Conservation (phyloP, 352 stramenopile species). For the Pythium periplocum region DNA sequence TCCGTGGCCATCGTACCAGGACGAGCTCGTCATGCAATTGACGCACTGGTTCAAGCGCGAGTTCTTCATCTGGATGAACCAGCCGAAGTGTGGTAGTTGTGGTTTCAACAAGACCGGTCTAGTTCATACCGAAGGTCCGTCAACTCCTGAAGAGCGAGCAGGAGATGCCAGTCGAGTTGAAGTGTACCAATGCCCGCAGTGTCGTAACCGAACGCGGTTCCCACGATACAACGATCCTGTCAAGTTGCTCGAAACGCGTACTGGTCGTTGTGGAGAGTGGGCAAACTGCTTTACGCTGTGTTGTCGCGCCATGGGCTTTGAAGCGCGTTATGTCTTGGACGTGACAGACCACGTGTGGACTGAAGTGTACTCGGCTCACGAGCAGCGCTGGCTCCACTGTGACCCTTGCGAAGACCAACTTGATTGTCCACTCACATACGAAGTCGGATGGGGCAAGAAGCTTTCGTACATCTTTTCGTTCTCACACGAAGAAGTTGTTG, state of each 20-base stretch:
- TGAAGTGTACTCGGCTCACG: constrained; percentile 84
- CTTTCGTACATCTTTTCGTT: constrained; percentile 91
- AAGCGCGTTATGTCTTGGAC: constrained; percentile 91
- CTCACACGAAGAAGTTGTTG: constrained; percentile 83
- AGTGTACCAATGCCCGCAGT: constrained; percentile 77
- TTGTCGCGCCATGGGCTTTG: constrained; percentile 86
- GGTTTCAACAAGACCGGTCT: constrained; percentile 37
- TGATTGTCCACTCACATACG: constrained; percentile 91
- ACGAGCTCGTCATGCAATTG: constrained; percentile 72
- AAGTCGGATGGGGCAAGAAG: constrained; percentile 94
- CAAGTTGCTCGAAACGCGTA: constrained; percentile 81
- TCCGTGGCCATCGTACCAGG: constrained; percentile 41
- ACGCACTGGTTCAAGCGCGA: constrained; percentile 88
- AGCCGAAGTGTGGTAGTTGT: constrained; percentile 60
- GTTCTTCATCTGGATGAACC: constrained; percentile 90
- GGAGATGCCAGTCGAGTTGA: constrained; percentile 77
- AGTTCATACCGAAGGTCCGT: constrained; percentile 36
- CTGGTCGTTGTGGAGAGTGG: constrained; percentile 90
- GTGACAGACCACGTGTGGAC: constrained; percentile 95
- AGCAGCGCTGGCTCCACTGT: constrained; percentile 89
- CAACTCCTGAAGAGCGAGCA: constrained; percentile 46
- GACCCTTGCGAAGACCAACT: constrained; percentile 93
- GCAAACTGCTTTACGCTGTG: constrained; percentile 92
- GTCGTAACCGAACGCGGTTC: constrained; percentile 64
- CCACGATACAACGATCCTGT: constrained; percentile 88